A percentile compares a stretch with the other conserved stretches of the same genome.
Evolutionary conservation across 768 basidiomycete species (phyloP).

Genomic region (Lactarius indigo): DNA sequence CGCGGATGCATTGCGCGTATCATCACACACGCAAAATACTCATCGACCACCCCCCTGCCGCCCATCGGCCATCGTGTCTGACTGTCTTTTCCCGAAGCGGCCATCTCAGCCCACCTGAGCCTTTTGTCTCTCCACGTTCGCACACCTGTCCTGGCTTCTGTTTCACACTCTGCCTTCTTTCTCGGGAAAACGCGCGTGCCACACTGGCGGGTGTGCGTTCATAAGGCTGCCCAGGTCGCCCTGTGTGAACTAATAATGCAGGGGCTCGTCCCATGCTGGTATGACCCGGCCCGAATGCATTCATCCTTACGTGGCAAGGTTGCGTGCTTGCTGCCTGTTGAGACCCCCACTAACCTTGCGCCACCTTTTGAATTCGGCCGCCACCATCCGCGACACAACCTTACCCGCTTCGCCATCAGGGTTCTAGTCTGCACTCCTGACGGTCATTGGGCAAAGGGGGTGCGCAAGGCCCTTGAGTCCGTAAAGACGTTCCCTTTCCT

Average conservation of each 20-base stretch:
- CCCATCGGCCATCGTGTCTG: background rate
- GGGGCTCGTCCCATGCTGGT: no score
- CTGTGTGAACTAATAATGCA: background rate
- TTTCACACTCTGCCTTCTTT: background rate
- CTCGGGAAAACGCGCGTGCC: background rate
- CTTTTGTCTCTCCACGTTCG: background rate
- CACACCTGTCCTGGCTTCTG: background rate
- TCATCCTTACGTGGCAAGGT: background rate
- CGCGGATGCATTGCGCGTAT: background rate
- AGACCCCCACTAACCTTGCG: background rate
- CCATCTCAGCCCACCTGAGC: background rate
- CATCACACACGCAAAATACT: background rate
- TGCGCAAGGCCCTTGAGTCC: background rate
- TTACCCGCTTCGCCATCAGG: background rate
- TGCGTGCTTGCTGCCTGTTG: background rate
- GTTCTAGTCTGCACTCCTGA: background rate
- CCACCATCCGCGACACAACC: background rate
- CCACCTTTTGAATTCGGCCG: constrained; percentile 1
- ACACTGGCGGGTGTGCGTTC: background rate
- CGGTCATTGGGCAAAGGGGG: background rate
- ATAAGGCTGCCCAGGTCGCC: background rate
- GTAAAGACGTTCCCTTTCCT: background rate
- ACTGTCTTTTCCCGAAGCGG: background rate
- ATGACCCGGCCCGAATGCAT: background rate
- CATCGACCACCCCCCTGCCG: background rate